Evolutionary conservation across 257 asterid species (phyloP).

Genomic region (Cinchona pubescens): DNA sequence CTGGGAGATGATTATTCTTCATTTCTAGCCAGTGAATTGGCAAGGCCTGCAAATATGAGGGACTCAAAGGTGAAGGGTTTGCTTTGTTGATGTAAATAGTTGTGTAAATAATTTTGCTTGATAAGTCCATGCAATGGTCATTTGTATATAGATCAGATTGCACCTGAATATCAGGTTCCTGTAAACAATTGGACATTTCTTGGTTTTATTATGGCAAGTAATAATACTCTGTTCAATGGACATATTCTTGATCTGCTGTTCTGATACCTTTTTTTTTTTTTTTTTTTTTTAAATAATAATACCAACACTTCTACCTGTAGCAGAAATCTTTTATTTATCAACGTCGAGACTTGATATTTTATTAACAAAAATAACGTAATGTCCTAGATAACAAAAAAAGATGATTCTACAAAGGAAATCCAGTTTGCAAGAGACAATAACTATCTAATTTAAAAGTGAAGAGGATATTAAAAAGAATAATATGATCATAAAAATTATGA

Average conservation of each 20-base stretch:
- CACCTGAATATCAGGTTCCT: not conserved
- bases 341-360: no score
- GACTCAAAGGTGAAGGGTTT: not conserved
- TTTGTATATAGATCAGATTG: conserved; percentile 21
- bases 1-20: not conserved
- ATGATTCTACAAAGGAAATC: not conserved
- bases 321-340: no score
- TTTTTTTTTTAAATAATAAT: no score
- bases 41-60: conserved; percentile 2
- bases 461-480: not conserved
- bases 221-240: not conserved
- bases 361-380: no score
- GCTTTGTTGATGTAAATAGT: conserved; percentile 24
- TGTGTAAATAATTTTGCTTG: conserved; percentile 14
- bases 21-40: conserved; percentile 3
- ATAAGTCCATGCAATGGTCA: not conserved
- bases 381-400: no score
- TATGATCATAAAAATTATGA: not conserved
- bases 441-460: not conserved
- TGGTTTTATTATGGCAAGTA: not conserved
- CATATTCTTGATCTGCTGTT: not conserved
- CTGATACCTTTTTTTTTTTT: not conserved
- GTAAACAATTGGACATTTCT: conserved; percentile 19
- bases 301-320: not conserved
- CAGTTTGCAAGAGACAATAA: not conserved